Evolutionary conservation across 2,329 filamentous ascomycete genomes (phyloP).

Genomic region (Aspergillus transmontanensis): DNA sequence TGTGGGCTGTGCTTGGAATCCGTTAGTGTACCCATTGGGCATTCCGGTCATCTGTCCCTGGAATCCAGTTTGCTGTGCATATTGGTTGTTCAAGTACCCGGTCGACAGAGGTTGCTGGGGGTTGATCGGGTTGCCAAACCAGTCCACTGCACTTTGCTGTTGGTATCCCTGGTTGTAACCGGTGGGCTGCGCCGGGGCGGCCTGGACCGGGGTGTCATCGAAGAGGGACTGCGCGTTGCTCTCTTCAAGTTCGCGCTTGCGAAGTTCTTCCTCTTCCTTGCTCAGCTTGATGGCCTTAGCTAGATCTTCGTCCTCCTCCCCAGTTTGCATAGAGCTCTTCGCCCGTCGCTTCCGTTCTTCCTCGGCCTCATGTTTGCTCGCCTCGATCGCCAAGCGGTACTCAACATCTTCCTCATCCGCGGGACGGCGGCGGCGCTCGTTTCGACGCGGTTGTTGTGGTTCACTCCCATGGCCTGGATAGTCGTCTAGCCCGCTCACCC

Average conservation of each 20-base stretch:
- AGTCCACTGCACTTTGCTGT: conserved; percentile 94
- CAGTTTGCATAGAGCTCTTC: conserved; percentile 57
- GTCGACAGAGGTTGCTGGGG: conserved; percentile 71
- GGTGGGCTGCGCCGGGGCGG: conserved; percentile 74
- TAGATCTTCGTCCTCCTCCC: conserved; percentile 85
- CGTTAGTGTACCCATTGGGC: conserved; percentile 69
- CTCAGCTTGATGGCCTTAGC: conserved; percentile 94
- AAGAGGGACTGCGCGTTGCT: conserved; percentile 86
- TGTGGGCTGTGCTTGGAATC: conserved; percentile 70
- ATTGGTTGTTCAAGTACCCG: conserved; percentile 68
- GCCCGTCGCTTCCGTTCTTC: conserved; percentile 78
- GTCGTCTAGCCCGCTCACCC: conserved; percentile 90
- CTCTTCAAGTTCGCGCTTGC: conserved; percentile 83
- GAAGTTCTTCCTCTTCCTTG: conserved; percentile 83
- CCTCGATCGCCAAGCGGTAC: conserved; percentile 86
- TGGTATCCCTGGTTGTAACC: conserved; percentile 97
- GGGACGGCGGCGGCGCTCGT: conserved; percentile 51
- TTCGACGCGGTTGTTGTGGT: conserved; percentile 41
- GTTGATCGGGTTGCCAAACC: conserved; percentile 93
- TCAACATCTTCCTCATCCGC: conserved; percentile 86
- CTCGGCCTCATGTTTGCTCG: conserved; percentile 92
- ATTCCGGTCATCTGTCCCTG: conserved; percentile 63
- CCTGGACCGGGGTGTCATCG: conserved; percentile 69
- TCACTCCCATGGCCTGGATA: conserved; percentile 47
- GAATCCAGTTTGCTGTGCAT: conserved; percentile 77